These are phyloP conservation scores for Trametes sanguinea DNA, from an alignment of 768 basidiomycete species.

Conservation along the genomic window DNA sequence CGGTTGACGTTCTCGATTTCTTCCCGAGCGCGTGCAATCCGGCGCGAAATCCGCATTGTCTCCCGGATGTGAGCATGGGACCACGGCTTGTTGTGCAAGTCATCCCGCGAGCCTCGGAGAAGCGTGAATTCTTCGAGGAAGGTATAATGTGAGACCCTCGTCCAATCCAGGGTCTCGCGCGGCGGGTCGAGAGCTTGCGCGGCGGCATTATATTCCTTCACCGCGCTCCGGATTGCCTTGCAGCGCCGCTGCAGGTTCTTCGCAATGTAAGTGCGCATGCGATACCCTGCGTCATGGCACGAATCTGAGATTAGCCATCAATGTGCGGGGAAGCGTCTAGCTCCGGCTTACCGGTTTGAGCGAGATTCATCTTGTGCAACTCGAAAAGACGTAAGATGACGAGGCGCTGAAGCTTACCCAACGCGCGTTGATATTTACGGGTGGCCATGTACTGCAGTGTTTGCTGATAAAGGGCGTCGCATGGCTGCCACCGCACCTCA, in stretches of 20 bases:
- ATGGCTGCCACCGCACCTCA: constrained; percentile 30
- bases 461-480: constrained; percentile 26
- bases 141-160: constrained; percentile 28
- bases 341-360: constrained; percentile 33
- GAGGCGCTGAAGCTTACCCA: constrained; percentile 37
- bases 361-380: constrained; percentile 40
- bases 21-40: constrained; percentile 25
- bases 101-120: constrained; percentile 27
- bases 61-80: constrained; percentile 27
- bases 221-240: constrained; percentile 27
- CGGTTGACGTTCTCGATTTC: constrained; percentile 30
- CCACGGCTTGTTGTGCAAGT: constrained; percentile 32
- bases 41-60: constrained; percentile 25
- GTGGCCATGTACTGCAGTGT: constrained; percentile 19
- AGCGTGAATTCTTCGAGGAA: constrained; percentile 36
- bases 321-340: background rate
- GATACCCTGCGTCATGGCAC: constrained; percentile 26
- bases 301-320: background rate
- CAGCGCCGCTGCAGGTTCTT: constrained; percentile 31
- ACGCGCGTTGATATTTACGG: constrained; percentile 31
- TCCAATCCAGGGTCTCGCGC: constrained; percentile 27
- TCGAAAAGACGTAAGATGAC: constrained; percentile 41
- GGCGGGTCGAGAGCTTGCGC: constrained; percentile 28
- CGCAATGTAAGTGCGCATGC: constrained; percentile 33
- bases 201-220: constrained; percentile 33